Percentiles rank a stretch among this genome's conserved stretches.
Evolutionary conservation across 352 stramenopile genomes (phyloP).

Genomic region (Aphanomyces astaci): DNA sequence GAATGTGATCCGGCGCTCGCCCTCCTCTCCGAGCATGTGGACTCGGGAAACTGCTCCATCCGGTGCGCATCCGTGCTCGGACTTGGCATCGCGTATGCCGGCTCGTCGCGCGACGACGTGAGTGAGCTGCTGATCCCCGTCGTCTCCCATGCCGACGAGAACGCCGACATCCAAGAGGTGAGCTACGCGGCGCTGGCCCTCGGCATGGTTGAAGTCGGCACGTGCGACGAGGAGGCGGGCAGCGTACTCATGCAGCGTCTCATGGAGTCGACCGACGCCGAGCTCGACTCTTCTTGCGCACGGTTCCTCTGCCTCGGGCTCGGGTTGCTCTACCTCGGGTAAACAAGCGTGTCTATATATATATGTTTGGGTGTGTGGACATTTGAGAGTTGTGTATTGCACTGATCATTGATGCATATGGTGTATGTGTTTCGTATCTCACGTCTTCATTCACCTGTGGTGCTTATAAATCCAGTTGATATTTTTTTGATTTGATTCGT

Average conservation of each 20-base stretch:
- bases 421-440: too few relatives aligned
- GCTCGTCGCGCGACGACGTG: constrained; percentile 94
- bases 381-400: too few relatives aligned
- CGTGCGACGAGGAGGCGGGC: constrained; percentile 95
- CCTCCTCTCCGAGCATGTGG: constrained; percentile 95
- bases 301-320: constrained; percentile 96
- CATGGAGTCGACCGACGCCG: constrained; percentile 97
- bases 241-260: constrained; percentile 94
- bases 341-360: too few relatives aligned
- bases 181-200: constrained; percentile 92
- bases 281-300: constrained; percentile 94
- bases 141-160: constrained; percentile 83
- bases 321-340: constrained; percentile 95
- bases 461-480: too few relatives aligned
- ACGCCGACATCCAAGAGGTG: constrained; percentile 89
- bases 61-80: constrained; percentile 92
- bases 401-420: too few relatives aligned
- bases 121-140: constrained; percentile 95
- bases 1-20: constrained; percentile 96
- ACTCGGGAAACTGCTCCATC: constrained; percentile 91
- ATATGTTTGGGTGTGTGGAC: too few relatives aligned
- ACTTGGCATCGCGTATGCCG: constrained; percentile 97
- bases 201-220: constrained; percentile 98
- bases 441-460: too few relatives aligned
- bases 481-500: too few relatives aligned